A percentile compares a stretch with the other conserved stretches of the same genome.
phyloP scores from a whole-genome alignment of 768 basidiomycete species.

The Termitomyces sp. region DNA sequence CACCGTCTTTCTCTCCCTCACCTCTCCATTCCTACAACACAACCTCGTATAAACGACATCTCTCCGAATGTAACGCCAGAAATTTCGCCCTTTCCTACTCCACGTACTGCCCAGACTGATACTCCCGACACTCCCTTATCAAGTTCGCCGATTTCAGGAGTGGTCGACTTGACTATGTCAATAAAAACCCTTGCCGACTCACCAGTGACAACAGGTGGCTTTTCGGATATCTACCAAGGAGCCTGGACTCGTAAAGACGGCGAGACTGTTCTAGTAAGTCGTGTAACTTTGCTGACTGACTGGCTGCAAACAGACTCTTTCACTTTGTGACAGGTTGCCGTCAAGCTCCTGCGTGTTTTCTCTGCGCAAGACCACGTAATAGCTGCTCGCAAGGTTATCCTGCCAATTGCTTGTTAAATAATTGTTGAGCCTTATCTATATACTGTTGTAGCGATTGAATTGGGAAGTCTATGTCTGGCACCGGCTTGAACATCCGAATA shows the following conservation, averaged over 20 bases:
- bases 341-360: conserved; percentile 43
- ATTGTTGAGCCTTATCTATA: too few relatives aligned
- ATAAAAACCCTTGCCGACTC: conserved; percentile 25
- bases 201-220: conserved; percentile 45
- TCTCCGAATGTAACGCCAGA: neutral
- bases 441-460: conserved; percentile 42
- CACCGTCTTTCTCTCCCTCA: neutral
- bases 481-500: conserved; percentile 45
- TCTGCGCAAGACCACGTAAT: conserved; percentile 31
- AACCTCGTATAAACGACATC: neutral
- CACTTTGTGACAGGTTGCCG: conserved; percentile 36
- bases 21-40: neutral
- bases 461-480: conserved; percentile 48
- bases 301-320: neutral
- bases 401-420: too few relatives aligned
- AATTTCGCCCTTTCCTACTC: neutral
- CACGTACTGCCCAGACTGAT: neutral
- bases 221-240: conserved; percentile 49
- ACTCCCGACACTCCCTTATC: conserved; percentile 30
- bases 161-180: conserved; percentile 31
- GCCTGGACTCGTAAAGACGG: conserved; percentile 25
- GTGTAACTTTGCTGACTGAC: neutral
- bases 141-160: conserved; percentile 30
- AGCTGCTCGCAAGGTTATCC: conserved; percentile 33
- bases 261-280: conserved; percentile 12